Evolutionary conservation across 2,329 filamentous ascomycete genomes (phyloP), one percentile per base, ranked within the genome.

Genomic region (Sarocladiaceae sp.): DNA sequence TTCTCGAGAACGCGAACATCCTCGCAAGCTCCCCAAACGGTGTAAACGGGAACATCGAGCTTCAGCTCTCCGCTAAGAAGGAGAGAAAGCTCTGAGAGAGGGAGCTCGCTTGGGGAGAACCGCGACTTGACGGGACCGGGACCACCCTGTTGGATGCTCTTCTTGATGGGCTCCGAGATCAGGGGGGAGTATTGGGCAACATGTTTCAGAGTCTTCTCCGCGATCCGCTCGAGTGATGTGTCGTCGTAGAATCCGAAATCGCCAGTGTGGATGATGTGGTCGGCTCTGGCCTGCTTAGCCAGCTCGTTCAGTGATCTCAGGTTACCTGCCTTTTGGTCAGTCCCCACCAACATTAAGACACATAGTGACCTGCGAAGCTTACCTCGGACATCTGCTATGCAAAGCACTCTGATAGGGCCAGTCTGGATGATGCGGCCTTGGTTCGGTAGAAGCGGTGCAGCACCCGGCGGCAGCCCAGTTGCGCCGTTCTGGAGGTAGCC

Each of bases 201-300:
- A 69, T 98, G 93, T 70, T 95, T 96, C 43, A 98, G 76, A 18
- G 93, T 98, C 73, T 98, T 98, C 67, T 98, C 93, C 32, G 93
- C 93, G 70, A 98, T 97, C 59, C 93, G 85, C 59, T 97, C 91
- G 54, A 98, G 73, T 27, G 93, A 98, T 45, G 84, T 88, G 58
- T 95, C 86, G 66, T 98, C 93, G 71, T 98, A 98, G 71, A 98
- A 98, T 51, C 93, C 93, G 63, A 98, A 98, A 66, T 98, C 93
- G 65, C 93, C 93, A 16, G 93, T 98, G 68, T 98, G 93, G 59
- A 98, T 89, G 66, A 98, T 95, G 70, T 96, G 89, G 69, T 96
- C 89, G 57, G 93, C 93, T 62, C 86, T 86, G 50, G 93, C 91
- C 62, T 93, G 86, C 67, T 88, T 94, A 52, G 93, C 93, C 50